Base-by-base conservation (phyloP, 1,284 basidiomycete genomes). In the Schizophyllum amplum region DNA sequence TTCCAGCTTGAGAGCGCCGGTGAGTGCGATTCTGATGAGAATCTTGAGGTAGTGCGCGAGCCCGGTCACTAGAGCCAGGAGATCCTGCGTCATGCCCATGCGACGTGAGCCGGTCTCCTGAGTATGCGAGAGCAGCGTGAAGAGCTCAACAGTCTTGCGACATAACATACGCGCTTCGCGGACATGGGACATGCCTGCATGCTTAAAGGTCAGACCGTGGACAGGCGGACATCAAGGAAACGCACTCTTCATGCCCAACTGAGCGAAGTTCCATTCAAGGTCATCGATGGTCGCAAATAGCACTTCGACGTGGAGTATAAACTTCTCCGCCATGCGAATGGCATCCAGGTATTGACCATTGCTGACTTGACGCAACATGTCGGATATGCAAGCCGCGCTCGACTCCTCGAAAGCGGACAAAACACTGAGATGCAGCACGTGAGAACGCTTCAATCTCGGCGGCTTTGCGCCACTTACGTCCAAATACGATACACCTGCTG, bases 1-100 rank as follows among this genome's bases (percentile, higher is more conserved):
- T 71, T 99, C 97, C 50, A 99, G 81, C 72, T 93, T 97, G 62
- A 99, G 82, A 2, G 95, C 92, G 20, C 94, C 94, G 0, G 97
- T 98, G 50, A 99, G 78, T 5, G 97, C 95, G 61, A 99, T 98
- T 53, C 96, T 90, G 65, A 99, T 99, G 55, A 99, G 83, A 69
- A 99, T 98, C 77, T 99, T 99, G 69, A 99, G 87, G 72, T 99
- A 99, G 72, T 99, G 96, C 4, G 96, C 96, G 25, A 99, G 81
- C 33, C 97, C 96, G 0, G 97, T 99, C 57, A 99, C 96, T 52
- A 99, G 86, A n/a, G 94, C 93, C 33, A 99, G 83, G 6, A 99
- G 78, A 66, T 99, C 96, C 72, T 98, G 93, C 20, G 95, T 98
- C 87, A 98, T 97, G 60, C 90, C 91, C 86, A 94, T 92, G 64